A percentile compares a stretch with the other conserved stretches of the same genome.
Evolutionary conservation across 2,329 filamentous ascomycete genomes (phyloP).

Genomic region (Pestalotiopsis fici): DNA sequence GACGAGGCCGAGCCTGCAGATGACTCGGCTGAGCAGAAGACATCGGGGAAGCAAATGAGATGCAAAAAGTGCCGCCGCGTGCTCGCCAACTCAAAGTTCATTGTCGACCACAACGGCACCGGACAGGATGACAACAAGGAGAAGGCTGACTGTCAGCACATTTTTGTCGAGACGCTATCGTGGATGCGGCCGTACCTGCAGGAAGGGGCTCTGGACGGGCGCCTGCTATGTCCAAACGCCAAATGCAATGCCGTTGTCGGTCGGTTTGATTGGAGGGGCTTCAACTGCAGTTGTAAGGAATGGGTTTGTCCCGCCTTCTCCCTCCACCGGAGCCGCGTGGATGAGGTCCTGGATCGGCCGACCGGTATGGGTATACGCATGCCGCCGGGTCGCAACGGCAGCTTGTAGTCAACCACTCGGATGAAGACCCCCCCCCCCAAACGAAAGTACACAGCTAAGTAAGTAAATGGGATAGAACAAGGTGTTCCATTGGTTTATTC

Average conservation of each 20-base stretch:
- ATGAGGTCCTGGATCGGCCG: constrained; percentile 51
- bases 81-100: constrained; percentile 58
- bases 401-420: constrained; percentile 30
- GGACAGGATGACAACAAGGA: constrained; percentile 15
- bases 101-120: constrained; percentile 61
- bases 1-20: constrained; percentile 61
- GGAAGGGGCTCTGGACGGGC: constrained; percentile 78
- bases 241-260: constrained; percentile 84
- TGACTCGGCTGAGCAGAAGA: constrained; percentile 21
- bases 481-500: too few species aligned
- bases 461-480: not conserved
- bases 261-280: constrained; percentile 94
- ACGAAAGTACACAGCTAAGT: not conserved
- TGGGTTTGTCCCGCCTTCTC: constrained; percentile 94
- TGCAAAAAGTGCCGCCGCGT: constrained; percentile 88
- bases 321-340: constrained; percentile 78
- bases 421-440: not conserved
- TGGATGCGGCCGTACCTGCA: constrained; percentile 92
- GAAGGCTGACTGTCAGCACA: constrained; percentile 68
- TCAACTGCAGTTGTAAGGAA: constrained; percentile 85
- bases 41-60: constrained; percentile 61
- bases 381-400: constrained; percentile 47
- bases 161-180: constrained; percentile 87
- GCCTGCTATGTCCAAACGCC: constrained; percentile 76
- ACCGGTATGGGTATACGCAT: constrained; percentile 52